Evolutionary conservation across 1,139 yeast genomes (phyloP), one percentile per base, ranked within the genome.

Genomic region (Lodderomyces metapsilosis): DNA sequence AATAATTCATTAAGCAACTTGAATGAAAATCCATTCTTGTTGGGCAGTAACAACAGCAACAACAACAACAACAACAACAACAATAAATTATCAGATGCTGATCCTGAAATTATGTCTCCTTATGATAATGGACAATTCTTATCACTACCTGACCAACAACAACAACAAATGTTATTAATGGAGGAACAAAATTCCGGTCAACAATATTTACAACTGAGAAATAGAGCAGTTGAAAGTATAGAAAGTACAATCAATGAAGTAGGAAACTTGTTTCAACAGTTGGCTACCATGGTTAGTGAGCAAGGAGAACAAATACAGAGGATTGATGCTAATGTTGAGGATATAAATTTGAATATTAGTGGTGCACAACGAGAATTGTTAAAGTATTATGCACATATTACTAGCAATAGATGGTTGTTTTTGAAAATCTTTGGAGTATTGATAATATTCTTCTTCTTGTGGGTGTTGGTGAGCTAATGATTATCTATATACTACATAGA

Each of bases 281-380:
- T 92, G 54, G 96, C 98, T 3, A 86, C 95, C 2, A 91, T 92
- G 98, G 97, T 92, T 10, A 91, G 88, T 47, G 98, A 94, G 62
- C 99, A 92, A 64, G 94, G 98, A 34, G 98, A 92, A 56, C 87
- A 85, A 21, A 92, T 92, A 44, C 98, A 92, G 61, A 74, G 98
- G 57, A 92, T 92, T 49, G 98, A 94, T 63, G 89, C 84, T 43
- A 91, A 92, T 58, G 95, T 95, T 4, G 97, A 91, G 52, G 98
- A 94, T 56, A 88, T 92, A 40, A 82, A 88, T 53, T 61, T 91
- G 58, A 92, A 91, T 61, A 91, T 92, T 13, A 68, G 79, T 25
- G 98, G 98, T 1, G 98, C 99, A 0, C 98, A 94, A 60, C 72
- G 98, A 45, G 98, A 92, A 61, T 74, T 92, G 52, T 70, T 92